Conservation (phyloP, 1,139 yeast genomes). For the Taphrina populina region DNA sequence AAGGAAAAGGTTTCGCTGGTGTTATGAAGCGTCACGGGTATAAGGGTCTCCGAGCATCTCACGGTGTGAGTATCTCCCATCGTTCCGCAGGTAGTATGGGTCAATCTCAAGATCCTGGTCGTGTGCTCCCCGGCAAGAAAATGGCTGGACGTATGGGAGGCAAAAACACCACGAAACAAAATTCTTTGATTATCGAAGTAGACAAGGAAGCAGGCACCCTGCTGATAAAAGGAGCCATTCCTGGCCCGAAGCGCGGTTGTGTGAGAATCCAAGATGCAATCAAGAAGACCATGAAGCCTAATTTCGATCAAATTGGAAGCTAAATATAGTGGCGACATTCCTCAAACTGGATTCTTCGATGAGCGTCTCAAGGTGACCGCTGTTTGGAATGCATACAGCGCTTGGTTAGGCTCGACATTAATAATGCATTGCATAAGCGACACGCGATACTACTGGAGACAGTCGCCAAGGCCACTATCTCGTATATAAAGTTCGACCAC, state of each 20-base stretch:
- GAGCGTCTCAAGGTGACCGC: no score
- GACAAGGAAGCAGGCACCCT: constrained; percentile 79
- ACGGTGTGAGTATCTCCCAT: constrained; percentile 92
- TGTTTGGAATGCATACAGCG: no score
- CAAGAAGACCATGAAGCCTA: no score
- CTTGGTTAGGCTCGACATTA: no score
- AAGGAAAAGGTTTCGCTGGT: constrained; percentile 98
- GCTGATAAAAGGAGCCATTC: constrained; percentile 82
- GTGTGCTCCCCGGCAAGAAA: constrained; percentile 93
- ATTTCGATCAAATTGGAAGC: background rate
- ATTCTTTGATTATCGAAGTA: constrained; percentile 71
- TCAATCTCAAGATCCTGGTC: constrained; percentile 90
- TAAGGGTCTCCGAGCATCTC: constrained; percentile 85
- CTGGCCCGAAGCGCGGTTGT: constrained; percentile 79
- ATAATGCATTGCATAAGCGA: no score
- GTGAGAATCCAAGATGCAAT: constrained; percentile 79
- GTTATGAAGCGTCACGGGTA: constrained; percentile 97
- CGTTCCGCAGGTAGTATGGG: constrained; percentile 98
- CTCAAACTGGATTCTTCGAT: no score
- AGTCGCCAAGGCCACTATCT: no score
- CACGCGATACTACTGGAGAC: no score
- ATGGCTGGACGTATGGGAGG: constrained; percentile 99
- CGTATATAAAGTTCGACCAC: no score
- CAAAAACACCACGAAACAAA: constrained; percentile 68
- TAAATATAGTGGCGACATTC: no score